phyloP scores from a whole-genome alignment of 495 filamentous ascomycete species.

The Tuber umbilicatum region DNA sequence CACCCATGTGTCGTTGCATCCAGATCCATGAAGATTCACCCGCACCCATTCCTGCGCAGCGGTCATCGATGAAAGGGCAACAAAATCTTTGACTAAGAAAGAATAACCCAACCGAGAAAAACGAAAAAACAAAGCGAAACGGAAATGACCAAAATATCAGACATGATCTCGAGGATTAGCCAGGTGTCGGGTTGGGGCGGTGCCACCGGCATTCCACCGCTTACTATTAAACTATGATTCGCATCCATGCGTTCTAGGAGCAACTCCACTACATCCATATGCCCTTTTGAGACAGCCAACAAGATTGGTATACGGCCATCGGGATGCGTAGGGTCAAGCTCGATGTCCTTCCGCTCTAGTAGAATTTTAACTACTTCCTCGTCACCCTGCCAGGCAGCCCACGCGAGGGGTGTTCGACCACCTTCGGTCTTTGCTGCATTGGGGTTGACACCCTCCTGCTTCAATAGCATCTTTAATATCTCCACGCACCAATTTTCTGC shows the following conservation, averaged over 20 bases:
- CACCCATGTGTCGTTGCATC: neutral
- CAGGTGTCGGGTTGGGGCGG: neutral
- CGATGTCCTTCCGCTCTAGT: neutral
- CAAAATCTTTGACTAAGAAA: neutral
- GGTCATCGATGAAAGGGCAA: neutral
- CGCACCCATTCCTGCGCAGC: neutral
- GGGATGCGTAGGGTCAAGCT: neutral
- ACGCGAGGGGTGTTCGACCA: neutral
- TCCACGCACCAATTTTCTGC: too few relatives aligned
- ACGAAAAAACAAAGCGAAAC: neutral
- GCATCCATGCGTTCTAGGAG: neutral
- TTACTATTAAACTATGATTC: neutral
- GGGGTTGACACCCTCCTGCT: too few relatives aligned
- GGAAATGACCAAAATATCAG: neutral
- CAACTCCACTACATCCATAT: neutral
- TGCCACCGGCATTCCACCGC: neutral
- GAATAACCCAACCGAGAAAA: neutral
- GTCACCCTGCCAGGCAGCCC: neutral
- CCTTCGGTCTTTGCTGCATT: too few relatives aligned
- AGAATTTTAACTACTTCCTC: neutral
- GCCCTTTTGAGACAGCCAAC: neutral
- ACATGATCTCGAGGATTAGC: neutral
- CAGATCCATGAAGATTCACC: neutral
- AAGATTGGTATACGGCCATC: neutral
- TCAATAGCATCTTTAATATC: too few relatives aligned